Evolutionary conservation across 2,329 filamentous ascomycete genomes (phyloP).

Genomic region (Magnaporthiopsis incrustans): DNA sequence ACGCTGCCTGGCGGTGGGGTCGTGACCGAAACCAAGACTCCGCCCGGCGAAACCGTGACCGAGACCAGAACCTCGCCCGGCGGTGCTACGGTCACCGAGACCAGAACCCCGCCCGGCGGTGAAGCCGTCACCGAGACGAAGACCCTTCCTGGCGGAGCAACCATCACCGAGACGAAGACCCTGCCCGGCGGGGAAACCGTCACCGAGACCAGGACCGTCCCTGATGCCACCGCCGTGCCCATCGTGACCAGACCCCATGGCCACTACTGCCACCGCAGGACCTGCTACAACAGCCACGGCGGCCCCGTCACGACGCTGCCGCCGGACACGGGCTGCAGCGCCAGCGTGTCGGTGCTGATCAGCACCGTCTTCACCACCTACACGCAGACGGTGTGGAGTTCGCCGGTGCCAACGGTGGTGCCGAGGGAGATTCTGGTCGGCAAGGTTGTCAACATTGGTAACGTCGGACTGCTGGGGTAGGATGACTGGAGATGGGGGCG

Average conservation of each 20-base stretch:
- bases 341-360: conserved; percentile 22
- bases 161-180: no score
- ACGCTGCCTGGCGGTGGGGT: no score
- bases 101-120: no score
- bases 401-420: background rate
- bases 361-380: conserved; percentile 29
- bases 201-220: background rate
- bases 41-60: no score
- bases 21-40: no score
- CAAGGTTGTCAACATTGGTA: no score
- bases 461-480: no score
- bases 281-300: conserved; percentile 6
- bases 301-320: conserved; percentile 1
- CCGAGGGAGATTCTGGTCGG: background rate
- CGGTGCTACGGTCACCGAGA: no score
- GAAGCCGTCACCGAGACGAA: no score
- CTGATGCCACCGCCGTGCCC: conserved; percentile 1
- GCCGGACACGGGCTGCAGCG: conserved; percentile 11
- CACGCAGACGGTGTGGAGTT: conserved; percentile 18
- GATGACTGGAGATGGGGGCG: no score
- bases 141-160: no score
- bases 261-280: conserved; percentile 12
- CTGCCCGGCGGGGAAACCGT: background rate
- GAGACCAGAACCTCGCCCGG: no score
- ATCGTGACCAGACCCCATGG: conserved; percentile 1